Evolutionary conservation across 1,139 yeast genomes (phyloP).

Genomic region (Candida tropicalis): DNA sequence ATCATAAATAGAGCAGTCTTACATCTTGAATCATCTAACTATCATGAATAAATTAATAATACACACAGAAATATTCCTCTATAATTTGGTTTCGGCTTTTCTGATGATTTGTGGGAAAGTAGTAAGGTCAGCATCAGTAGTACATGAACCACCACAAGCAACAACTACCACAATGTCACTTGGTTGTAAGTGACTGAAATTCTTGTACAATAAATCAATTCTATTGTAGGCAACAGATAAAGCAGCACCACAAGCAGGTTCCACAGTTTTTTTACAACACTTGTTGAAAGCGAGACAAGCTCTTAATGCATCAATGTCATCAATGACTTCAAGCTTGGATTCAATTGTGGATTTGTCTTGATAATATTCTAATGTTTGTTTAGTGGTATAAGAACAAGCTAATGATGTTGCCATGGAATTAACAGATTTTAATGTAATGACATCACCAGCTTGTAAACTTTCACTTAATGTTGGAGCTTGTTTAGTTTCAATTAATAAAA

Average conservation of each 20-base stretch:
- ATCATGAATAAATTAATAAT: not conserved
- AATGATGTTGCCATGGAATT: conserved; percentile 62
- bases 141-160: conserved; percentile 68
- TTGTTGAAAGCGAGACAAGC: conserved; percentile 55
- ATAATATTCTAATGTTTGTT: conserved; percentile 43
- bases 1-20: no score
- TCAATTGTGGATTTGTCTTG: conserved; percentile 29
- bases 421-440: conserved; percentile 47
- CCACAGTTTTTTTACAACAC: conserved; percentile 54
- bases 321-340: conserved; percentile 49
- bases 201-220: conserved; percentile 31
- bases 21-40: not conserved
- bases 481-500: conserved; percentile 59
- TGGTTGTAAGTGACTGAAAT: conserved; percentile 32
- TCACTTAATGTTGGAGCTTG: conserved; percentile 61
- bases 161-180: conserved; percentile 59
- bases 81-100: conserved; percentile 18
- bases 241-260: conserved; percentile 81
- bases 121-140: conserved; percentile 24
- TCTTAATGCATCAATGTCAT: conserved; percentile 56
- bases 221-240: conserved; percentile 51
- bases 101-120: conserved; percentile 14
- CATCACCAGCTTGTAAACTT: conserved; percentile 49
- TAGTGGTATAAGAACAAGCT: conserved; percentile 60
- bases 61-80: conserved; percentile 2